phyloP scores from a whole-genome alignment of 2,329 filamentous ascomycete species.

The Aspergillus transmontanensis region DNA sequence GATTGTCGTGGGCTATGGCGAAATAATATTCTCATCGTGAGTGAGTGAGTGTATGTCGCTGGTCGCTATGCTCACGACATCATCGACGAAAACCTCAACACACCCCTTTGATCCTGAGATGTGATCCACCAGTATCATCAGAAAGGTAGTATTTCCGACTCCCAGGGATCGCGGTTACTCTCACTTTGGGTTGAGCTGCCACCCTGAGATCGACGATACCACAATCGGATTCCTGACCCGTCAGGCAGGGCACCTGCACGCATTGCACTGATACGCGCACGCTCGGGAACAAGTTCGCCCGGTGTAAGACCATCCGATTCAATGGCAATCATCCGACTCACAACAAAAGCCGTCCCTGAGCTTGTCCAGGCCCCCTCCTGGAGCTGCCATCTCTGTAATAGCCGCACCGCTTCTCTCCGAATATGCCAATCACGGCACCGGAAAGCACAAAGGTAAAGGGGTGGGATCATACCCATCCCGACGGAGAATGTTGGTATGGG shows the following conservation, averaged over 20 bases:
- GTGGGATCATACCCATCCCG: conserved; percentile 34
- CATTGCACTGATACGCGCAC: not conserved
- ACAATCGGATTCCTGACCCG: not conserved
- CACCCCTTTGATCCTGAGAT: not conserved
- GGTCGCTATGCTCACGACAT: not conserved
- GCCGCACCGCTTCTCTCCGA: not conserved
- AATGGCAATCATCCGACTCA: not conserved
- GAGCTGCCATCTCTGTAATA: not conserved
- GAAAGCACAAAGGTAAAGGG: conserved; percentile 35
- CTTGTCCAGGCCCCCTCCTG: not conserved
- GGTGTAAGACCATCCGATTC: not conserved
- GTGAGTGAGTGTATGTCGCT: not conserved
- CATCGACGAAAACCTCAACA: not conserved
- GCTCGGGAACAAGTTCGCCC: not conserved
- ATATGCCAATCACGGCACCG: conserved; percentile 35
- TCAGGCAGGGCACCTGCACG: not conserved
- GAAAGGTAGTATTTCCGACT: not conserved
- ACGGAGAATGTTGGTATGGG: conserved; percentile 20
- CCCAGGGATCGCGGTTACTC: not conserved
- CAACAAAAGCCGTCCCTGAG: not conserved
- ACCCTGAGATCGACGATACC: not conserved
- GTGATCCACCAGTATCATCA: not conserved
- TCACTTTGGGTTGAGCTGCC: not conserved
- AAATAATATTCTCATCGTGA: not conserved
- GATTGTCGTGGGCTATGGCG: not conserved